Base-by-base conservation (phyloP, 495 filamentous ascomycete species). In the Talaromyces stipitatus region DNA sequence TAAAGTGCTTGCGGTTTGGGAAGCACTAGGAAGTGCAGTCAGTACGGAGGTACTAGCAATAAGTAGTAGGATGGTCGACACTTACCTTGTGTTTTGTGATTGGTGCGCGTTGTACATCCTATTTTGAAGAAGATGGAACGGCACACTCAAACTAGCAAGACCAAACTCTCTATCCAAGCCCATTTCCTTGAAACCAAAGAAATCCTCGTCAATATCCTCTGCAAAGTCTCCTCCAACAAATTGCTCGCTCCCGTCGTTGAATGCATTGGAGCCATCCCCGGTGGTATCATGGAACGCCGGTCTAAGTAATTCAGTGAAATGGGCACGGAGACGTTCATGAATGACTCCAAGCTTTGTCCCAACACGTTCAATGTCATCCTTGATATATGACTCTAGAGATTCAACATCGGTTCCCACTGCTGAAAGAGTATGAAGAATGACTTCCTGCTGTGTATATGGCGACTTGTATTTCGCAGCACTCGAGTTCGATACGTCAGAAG, bases 181-280 rank as follows among this genome's bases (percentile, higher is more conserved):
- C 30, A 97, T 79, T 60, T 95, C 92, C 68, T 92, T 92, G 81
- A 99, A 97, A 9, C 94, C 94, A 61, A 99, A 97, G 80, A 96
- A 99, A 73, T 99, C 94, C 71, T 97, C 94, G 58, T 90, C 92
- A 28, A 97, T 86, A 62, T 97, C 94, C 72, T 96, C 94, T 1
- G 94, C 94, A 67, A 97, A 99, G 66, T 97, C 92, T 51, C 94
- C 94, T 33, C 88, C 89, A 52, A 97, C 83, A 63, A 99, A 99
- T 69, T 97, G 92, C 61, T 99, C 94, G 64, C 91, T 96, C 57
- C 92, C 92, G 64, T 99, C 94, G 58, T 91, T 85, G 73, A 99
- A 99, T 1, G 91, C 88, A 58, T 85, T 86, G 4, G 86, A 89
- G 18, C 95, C 94, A 66, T 97, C 95, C 28, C 85, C 84, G 48